A percentile compares a stretch with the other conserved stretches of the same genome.
Evolutionary conservation across 352 stramenopile species (phyloP).

Genomic region (Phytophthora boehmeriae): DNA sequence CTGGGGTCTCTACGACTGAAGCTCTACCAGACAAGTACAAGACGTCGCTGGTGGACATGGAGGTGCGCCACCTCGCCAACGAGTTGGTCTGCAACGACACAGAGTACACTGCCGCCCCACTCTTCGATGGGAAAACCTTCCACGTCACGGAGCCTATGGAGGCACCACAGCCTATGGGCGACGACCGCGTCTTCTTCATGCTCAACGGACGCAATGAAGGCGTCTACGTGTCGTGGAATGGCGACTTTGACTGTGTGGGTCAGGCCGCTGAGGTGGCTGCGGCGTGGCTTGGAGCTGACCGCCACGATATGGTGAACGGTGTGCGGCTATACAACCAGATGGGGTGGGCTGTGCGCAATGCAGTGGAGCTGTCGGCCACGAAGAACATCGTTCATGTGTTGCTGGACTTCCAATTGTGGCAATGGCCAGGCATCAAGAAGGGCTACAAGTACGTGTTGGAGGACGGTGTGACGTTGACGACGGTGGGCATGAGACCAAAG

Average conservation of each 20-base stretch:
- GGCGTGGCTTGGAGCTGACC: conserved; percentile 67
- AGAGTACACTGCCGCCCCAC: conserved; percentile 33
- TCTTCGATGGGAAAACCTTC: conserved; percentile 44
- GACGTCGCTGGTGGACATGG: conserved; percentile 51
- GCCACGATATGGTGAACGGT: conserved; percentile 66
- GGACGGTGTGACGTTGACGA: conserved; percentile 75
- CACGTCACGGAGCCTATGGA: conserved; percentile 70
- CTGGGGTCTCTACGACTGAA: conserved; percentile 6
- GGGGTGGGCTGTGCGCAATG: conserved; percentile 59
- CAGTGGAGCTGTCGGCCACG: conserved; percentile 48
- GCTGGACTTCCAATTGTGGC: conserved; percentile 85
- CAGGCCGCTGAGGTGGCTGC: conserved; percentile 53
- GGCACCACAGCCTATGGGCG: conserved; percentile 16
- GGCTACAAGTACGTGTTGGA: conserved; percentile 77
- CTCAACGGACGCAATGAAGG: conserved; percentile 84
- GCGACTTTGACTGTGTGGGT: conserved; percentile 65
- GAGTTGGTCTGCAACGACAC: conserved; percentile 36
- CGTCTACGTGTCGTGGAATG: conserved; percentile 82
- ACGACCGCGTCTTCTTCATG: conserved; percentile 82
- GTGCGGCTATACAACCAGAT: conserved; percentile 79
- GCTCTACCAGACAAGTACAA: conserved; percentile 65
- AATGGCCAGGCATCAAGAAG: conserved; percentile 84
- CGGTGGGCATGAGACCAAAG: conserved; percentile 66
- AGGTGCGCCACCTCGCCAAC: conserved; percentile 33
- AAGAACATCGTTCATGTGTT: conserved; percentile 77